Percentiles rank a stretch among this genome's conserved stretches.
Conservation (phyloP, 1,284 basidiomycete genomes). For the Vanrija sp. region DNA sequence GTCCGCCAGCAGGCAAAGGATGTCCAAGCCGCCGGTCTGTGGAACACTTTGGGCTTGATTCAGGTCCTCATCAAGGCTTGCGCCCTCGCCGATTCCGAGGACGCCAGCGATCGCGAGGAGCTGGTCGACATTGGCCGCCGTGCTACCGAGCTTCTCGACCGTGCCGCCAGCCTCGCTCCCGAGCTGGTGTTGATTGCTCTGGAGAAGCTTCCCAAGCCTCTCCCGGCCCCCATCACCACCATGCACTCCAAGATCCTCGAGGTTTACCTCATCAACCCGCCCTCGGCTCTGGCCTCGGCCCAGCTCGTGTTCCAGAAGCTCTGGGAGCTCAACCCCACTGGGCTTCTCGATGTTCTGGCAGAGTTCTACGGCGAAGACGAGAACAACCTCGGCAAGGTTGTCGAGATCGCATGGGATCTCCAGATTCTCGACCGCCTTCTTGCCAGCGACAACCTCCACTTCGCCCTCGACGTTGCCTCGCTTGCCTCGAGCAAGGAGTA, state of each 20-base stretch:
- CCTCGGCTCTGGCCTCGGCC: constrained; percentile 81
- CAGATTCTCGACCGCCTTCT: constrained; percentile 86
- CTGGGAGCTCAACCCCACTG: constrained; percentile 81
- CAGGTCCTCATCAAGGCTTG: constrained; percentile 66
- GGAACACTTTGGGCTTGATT: constrained; percentile 91
- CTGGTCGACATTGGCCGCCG: constrained; percentile 64
- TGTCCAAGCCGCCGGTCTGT: constrained; percentile 76
- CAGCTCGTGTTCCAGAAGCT: constrained; percentile 95
- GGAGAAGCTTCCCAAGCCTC: constrained; percentile 80
- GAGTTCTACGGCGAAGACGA: constrained; percentile 91
- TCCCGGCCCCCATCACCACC: constrained; percentile 80
- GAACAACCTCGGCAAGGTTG: constrained; percentile 85
- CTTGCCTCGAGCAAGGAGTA: constrained; percentile 89
- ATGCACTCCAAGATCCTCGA: constrained; percentile 80
- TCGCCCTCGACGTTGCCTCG: constrained; percentile 88
- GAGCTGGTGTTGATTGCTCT: constrained; percentile 93
- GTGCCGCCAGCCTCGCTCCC: constrained; percentile 74
- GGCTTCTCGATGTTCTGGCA: constrained; percentile 79
- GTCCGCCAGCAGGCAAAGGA: constrained; percentile 61
- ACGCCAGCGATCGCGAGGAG: constrained; percentile 59
- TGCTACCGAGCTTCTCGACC: constrained; percentile 84
- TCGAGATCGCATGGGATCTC: constrained; percentile 92
- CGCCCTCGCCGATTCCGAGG: constrained; percentile 29
- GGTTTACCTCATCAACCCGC: constrained; percentile 65
- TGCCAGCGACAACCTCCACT: constrained; percentile 78